Conservation (phyloP, 805 yeast species). For the Teunomyces gatunensis region DNA sequence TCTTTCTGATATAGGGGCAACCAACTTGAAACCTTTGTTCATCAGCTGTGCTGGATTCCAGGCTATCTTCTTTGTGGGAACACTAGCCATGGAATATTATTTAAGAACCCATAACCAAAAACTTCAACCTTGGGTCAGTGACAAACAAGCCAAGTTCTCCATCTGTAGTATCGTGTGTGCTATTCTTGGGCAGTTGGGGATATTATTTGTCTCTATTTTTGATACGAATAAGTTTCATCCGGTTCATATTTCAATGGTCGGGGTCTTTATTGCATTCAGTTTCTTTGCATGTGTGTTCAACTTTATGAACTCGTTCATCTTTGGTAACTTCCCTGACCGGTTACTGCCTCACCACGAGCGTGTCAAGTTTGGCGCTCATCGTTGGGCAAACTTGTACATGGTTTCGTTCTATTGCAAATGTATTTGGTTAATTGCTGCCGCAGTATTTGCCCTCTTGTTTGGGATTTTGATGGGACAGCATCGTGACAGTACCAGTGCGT, state of each 20-base stretch:
- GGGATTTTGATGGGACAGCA: constrained; percentile 42
- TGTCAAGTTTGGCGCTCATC: constrained; percentile 36
- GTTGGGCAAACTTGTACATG: constrained; percentile 41
- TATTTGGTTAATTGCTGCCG: constrained; percentile 65
- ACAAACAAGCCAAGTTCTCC: constrained; percentile 42
- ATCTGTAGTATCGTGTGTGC: constrained; percentile 45
- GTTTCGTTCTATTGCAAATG: constrained; percentile 53
- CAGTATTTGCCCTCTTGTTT: constrained; percentile 67
- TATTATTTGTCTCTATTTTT: constrained; percentile 71
- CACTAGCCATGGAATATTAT: constrained; percentile 59
- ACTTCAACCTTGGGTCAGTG: constrained; percentile 51
- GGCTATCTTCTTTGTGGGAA: constrained; percentile 67
- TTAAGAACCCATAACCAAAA: constrained; percentile 50
- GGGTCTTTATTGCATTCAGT: constrained; percentile 64
- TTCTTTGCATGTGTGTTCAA: constrained; percentile 48
- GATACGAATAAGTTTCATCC: constrained; percentile 55
- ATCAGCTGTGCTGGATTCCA: constrained; percentile 76
- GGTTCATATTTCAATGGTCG: constrained; percentile 71
- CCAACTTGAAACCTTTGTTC: constrained; percentile 79
- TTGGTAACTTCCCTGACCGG: constrained; percentile 36
- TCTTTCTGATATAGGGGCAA: constrained; percentile 86
- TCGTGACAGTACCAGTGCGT: constrained; percentile 49
- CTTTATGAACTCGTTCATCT: constrained; percentile 35
- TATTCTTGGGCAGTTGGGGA: constrained; percentile 64
- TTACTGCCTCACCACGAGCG: constrained; percentile 39